phyloP scores from a whole-genome alignment of 257 asterid genomes.

The Fraxinus anomala region DNA sequence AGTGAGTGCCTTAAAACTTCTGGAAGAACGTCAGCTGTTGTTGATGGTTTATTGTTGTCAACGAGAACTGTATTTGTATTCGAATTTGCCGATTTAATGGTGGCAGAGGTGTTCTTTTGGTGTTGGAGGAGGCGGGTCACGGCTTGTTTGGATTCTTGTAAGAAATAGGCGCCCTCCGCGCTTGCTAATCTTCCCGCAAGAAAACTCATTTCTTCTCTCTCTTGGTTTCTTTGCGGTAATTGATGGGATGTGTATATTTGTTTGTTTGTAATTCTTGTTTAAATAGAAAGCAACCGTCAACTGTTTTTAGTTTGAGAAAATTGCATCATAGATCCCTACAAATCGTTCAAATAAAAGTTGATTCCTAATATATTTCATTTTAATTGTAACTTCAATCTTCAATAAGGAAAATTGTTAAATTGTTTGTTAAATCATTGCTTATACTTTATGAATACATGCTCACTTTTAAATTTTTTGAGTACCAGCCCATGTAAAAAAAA shows the following conservation, averaged over 20 bases:
- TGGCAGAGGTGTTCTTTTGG: slow-evolving; percentile 26
- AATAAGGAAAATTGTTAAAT: too few species aligned
- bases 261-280: neutral
- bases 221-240: neutral
- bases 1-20: slow-evolving; percentile 78
- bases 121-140: slow-evolving; percentile 52
- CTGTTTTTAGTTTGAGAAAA: neutral
- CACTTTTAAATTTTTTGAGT: neutral
- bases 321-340: neutral
- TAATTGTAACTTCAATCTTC: neutral
- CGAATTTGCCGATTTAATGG: slow-evolving; percentile 27
- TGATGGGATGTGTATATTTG: neutral
- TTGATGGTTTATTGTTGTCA: slow-evolving; percentile 23
- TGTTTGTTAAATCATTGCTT: too few species aligned
- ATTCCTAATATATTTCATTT: too few species aligned
- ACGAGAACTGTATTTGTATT: neutral
- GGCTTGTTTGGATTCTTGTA: slow-evolving; percentile 89
- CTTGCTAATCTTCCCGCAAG: slow-evolving; percentile 76
- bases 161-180: slow-evolving; percentile 79
- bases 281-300: neutral
- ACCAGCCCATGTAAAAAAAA: neutral
- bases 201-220: slow-evolving; percentile 58
- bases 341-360: neutral
- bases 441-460: too few species aligned
- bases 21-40: slow-evolving; percentile 75